These are phyloP conservation scores for Podospora australis DNA, from an alignment of 495 filamentous ascomycete species.

Conservation along the genomic window DNA sequence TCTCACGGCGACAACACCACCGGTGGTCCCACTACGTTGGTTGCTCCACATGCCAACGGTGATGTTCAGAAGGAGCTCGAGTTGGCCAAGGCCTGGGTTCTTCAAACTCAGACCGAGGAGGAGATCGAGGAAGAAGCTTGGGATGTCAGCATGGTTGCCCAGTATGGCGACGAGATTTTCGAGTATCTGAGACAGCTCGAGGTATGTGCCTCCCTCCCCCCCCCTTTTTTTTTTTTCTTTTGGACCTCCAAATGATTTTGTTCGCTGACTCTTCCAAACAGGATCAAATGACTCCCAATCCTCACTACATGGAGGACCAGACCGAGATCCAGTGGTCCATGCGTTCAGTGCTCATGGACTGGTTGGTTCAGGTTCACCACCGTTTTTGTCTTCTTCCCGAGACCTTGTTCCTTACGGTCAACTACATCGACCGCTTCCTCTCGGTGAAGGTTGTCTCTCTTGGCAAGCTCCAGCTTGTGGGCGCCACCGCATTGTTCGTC, in stretches of 20 bases:
- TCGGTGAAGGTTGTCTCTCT: conserved; percentile 91
- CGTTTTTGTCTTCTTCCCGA: conserved; percentile 89
- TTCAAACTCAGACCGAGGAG: conserved; percentile 42
- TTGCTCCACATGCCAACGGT: conserved; percentile 64
- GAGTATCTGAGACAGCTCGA: conserved; percentile 82
- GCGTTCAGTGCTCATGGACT: conserved; percentile 96
- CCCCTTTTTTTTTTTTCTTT: neutral
- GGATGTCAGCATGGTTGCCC: conserved; percentile 97
- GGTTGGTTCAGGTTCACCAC: conserved; percentile 91
- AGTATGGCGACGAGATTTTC: conserved; percentile 95
- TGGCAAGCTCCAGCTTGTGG: conserved; percentile 90
- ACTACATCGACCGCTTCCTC: conserved; percentile 95
- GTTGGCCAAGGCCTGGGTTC: conserved; percentile 60
- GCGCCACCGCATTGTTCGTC: conserved; percentile 91
- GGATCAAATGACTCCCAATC: conserved; percentile 75
- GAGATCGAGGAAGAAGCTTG: conserved; percentile 80
- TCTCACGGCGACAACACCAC: conserved; percentile 79
- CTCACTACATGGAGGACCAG: conserved; percentile 94
- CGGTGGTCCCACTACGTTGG: conserved; percentile 56
- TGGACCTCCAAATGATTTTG: neutral
- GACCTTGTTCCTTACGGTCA: conserved; percentile 87
- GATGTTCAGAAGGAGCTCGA: conserved; percentile 61
- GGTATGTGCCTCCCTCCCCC: conserved; percentile 46
- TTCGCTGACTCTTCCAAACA: conserved; percentile 30
- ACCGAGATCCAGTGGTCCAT: conserved; percentile 99